These are phyloP conservation scores for Pseudognaphalium luteoalbum DNA, from an alignment of 129 eudicot genomes.

Conservation along the genomic window DNA sequence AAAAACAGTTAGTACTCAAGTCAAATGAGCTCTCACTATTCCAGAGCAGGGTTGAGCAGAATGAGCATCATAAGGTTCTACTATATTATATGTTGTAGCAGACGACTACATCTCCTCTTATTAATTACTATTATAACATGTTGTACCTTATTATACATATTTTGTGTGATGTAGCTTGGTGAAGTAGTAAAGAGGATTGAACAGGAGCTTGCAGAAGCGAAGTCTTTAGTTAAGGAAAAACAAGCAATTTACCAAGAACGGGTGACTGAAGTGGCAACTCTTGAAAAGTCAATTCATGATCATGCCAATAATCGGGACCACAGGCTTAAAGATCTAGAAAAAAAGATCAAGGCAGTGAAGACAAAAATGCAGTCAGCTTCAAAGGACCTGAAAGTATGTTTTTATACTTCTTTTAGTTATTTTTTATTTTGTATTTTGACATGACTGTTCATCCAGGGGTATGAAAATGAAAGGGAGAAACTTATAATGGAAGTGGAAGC, in stretches of 20 bases:
- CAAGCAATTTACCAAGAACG: constrained; percentile 50
- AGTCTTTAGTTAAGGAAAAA: constrained; percentile 61
- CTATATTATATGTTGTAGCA: neutral
- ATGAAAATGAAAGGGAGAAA: constrained; percentile 81
- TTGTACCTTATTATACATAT: neutral
- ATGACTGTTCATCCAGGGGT: constrained; percentile 47
- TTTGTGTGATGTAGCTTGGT: constrained; percentile 54
- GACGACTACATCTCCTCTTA: neutral
- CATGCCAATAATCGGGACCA: constrained; percentile 70
- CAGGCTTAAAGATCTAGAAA: constrained; percentile 80
- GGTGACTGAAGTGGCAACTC: constrained; percentile 56
- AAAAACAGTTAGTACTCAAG: constrained; percentile 75
- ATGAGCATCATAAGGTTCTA: constrained; percentile 96
- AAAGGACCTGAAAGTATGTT: constrained; percentile 73
- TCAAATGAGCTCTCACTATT: constrained; percentile 80
- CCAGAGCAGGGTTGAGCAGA: constrained; percentile 80
- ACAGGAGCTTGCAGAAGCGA: constrained; percentile 82
- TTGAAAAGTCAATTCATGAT: constrained; percentile 79
- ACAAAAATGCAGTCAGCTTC: constrained; percentile 79
- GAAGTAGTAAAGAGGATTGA: constrained; percentile 76
- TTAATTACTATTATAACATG: neutral
- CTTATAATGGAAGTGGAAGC: constrained; percentile 94
- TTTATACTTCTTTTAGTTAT: too few relatives aligned
- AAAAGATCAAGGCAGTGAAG: constrained; percentile 70
- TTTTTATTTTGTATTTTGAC: neutral